Percentiles rank a stretch among this genome's conserved stretches.
Conservation (phyloP, 495 filamentous ascomycete species). For the Aspergillus taichungensis region DNA sequence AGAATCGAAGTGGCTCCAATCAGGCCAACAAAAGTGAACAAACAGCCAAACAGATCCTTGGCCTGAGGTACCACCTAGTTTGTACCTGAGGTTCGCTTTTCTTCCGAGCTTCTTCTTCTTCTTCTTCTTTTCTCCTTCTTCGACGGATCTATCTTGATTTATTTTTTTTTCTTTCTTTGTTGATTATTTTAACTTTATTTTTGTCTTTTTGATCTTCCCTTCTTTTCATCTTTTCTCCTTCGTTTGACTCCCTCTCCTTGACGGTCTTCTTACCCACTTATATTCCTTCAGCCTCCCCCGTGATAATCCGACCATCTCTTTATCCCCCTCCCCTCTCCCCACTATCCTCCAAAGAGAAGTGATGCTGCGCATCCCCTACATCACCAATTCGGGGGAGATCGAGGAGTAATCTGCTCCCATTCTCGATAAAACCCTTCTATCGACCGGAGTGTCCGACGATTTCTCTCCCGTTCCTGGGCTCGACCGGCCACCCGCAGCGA, state of each 20-base stretch:
- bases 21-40: too few species aligned
- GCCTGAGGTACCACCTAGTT: too few species aligned
- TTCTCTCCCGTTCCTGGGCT: not conserved
- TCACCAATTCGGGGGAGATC: slow-evolving; percentile 5
- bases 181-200: not conserved
- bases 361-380: slow-evolving; percentile 16
- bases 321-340: not conserved
- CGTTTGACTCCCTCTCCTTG: not conserved
- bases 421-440: not conserved
- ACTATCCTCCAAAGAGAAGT: slow-evolving; percentile 2
- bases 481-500: not conserved
- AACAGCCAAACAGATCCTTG: too few species aligned
- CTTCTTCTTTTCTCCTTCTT: too few species aligned
- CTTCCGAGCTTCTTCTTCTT: too few species aligned
- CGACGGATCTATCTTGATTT: too few species aligned
- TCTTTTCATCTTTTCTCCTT: not conserved
- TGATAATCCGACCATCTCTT: not conserved
- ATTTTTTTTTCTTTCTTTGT: too few species aligned
- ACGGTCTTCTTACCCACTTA: not conserved
- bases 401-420: slow-evolving; percentile 10
- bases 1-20: too few species aligned
- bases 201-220: not conserved
- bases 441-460: not conserved
- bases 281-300: not conserved
- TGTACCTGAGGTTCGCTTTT: too few species aligned